phyloP scores from a whole-genome alignment of 108 stramenopile species.

The Pseudonitzschia multiseries region DNA sequence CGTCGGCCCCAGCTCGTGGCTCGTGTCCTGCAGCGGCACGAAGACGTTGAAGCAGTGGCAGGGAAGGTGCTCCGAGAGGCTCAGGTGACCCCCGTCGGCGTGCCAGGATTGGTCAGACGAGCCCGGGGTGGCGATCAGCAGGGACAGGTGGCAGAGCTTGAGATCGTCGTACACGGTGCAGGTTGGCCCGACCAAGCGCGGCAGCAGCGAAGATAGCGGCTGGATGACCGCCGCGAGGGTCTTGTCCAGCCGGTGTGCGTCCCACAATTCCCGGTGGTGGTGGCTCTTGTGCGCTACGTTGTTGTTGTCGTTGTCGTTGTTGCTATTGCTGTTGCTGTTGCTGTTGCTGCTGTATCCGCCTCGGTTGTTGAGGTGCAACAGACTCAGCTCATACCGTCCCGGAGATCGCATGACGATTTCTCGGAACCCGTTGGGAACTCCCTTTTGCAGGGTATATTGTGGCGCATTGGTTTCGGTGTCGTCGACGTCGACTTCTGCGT shows the following conservation, averaged over 20 bases:
- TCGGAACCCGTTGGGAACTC: conserved; percentile 57
- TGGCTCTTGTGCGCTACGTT: too few relatives aligned
- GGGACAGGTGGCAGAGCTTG: conserved; percentile 7
- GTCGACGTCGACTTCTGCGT: neutral
- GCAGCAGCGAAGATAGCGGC: neutral
- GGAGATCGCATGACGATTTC: conserved; percentile 78
- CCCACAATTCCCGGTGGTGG: neutral
- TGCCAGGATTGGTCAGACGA: conserved; percentile 67
- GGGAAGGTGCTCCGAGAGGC: conserved; percentile 37
- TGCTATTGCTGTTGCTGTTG: too few relatives aligned
- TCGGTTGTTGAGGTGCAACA: conserved; percentile 21
- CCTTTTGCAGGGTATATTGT: conserved; percentile 34
- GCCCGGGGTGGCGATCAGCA: conserved; percentile 58
- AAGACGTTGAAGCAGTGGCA: conserved; percentile 64
- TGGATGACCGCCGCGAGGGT: neutral
- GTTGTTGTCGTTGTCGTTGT: too few relatives aligned
- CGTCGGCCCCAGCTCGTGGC: conserved; percentile 46
- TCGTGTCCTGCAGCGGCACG: conserved; percentile 48
- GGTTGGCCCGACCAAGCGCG: neutral
- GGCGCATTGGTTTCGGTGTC: neutral
- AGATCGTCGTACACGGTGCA: neutral
- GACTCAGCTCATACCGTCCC: conserved; percentile 64
- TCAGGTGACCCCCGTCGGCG: conserved; percentile 68
- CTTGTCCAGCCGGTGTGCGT: neutral
- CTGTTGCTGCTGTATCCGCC: neutral